Base-by-base conservation (phyloP, 176 grass and related monocot species). In the Raddia guianensis region DNA sequence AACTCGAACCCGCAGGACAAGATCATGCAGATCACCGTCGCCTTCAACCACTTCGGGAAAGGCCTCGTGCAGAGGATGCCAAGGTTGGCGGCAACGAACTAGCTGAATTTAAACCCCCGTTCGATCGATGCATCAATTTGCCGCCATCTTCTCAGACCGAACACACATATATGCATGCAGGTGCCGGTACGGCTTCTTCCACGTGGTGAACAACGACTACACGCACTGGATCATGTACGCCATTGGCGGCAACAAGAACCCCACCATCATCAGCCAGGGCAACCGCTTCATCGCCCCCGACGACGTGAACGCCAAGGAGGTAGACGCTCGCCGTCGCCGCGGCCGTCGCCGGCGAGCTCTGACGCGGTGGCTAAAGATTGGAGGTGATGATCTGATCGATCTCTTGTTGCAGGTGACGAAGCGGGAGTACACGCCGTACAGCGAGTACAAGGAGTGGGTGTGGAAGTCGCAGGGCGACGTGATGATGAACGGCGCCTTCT, bases 31-130 rank as follows among this genome's bases (percentile, higher is more conserved):
- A 13, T 92, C 9, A 97, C 94, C 3, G 81, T 97, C 1, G 94
- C 94, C 0, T 97, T 92, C 89, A 97, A 97, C 87, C 94, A 97
- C 72, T 97, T 97, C 57, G 94, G 94, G 0, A 81, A 86, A 5
- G 91, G 91, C 2, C 94, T 97, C 5, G 94, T 94, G 50, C 94
- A 97, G 92, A 56, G 94, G 82, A 97, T 97, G 89, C 91, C 94
- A 0, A 6, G 94, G 12, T 89, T 21, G 46, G 46, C 6, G 50
- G 61, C 34, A 77, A 34, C 14, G 4, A 61, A 61, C 27, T 27
- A 27, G 27, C 27, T 27, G 27, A 27, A 27, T 27, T 40, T 57
- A n/a, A 19, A 19, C 55, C 55, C 5, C 27, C 27, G 27, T 27
- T 27, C 27, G 27, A 8, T 48, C 46, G 1, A 40, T 40, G 37